Evolutionary conservation across 2,329 filamentous ascomycete genomes (phyloP).

Genomic region (Ophiosphaerella korrae): DNA sequence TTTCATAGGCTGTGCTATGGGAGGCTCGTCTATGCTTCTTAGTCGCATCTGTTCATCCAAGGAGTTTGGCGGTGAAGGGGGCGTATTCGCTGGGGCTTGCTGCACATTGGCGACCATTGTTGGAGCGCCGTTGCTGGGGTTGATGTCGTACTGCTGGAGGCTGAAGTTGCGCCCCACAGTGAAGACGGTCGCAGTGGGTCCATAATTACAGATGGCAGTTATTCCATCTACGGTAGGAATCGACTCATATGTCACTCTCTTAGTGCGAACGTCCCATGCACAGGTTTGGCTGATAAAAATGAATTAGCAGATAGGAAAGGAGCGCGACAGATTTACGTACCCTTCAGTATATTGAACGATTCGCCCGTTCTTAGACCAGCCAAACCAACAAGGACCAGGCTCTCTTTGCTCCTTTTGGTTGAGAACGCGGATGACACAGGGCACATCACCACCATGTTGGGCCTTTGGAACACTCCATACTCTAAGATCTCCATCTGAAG

Average conservation of each 20-base stretch:
- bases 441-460: conserved; percentile 69
- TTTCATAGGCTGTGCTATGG: conserved; percentile 36
- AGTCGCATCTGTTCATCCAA: conserved; percentile 69
- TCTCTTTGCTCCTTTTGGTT: conserved; percentile 76
- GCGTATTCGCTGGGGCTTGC: conserved; percentile 77
- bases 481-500: conserved; percentile 85
- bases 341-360: conserved; percentile 91
- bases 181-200: conserved; percentile 88
- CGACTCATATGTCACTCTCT: conserved; percentile 87
- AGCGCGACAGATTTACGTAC: conserved; percentile 60
- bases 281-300: conserved; percentile 70
- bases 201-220: conserved; percentile 83
- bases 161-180: conserved; percentile 86
- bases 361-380: conserved; percentile 96
- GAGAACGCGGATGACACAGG: conserved; percentile 86
- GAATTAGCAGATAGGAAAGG: conserved; percentile 24
- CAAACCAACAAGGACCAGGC: conserved; percentile 89
- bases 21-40: conserved; percentile 31
- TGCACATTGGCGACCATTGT: conserved; percentile 85
- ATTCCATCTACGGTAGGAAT: conserved; percentile 85
- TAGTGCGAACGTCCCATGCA: conserved; percentile 98
- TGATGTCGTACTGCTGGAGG: conserved; percentile 93
- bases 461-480: conserved; percentile 96
- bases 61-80: conserved; percentile 81
- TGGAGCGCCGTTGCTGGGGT: conserved; percentile 65